Evolutionary conservation across 768 basidiomycete genomes (phyloP).

Genomic region (Rhodosporidiobolus sp.): DNA sequence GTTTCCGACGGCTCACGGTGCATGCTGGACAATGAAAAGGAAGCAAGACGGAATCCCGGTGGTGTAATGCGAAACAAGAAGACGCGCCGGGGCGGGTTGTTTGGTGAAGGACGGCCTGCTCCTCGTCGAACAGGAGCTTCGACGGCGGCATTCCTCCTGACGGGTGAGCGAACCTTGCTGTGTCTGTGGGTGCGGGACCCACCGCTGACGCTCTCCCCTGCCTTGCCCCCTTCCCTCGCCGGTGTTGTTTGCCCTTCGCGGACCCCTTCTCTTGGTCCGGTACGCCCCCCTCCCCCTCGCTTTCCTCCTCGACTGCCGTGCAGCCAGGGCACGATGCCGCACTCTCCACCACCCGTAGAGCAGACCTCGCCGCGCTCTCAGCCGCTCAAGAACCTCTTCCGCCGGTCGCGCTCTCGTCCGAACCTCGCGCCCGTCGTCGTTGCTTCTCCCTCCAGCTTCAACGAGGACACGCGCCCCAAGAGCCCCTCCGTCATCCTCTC

Average conservation of each 20-base stretch:
- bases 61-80: no score
- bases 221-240: background rate
- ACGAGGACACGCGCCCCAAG: background rate
- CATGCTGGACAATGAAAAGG: no score
- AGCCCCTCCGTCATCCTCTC: conserved; percentile 23
- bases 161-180: no score
- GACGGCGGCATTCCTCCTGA: no score
- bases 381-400: background rate
- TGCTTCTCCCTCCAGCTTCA: background rate
- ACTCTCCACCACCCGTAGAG: background rate
- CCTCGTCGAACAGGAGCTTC: no score
- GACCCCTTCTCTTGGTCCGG: background rate
- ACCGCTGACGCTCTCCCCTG: background rate
- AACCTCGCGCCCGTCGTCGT: background rate
- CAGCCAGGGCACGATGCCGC: background rate
- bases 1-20: no score
- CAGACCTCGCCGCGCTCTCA: conserved; percentile 4
- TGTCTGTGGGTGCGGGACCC: no score
- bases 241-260: no score
- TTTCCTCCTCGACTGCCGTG: no score
- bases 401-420: background rate
- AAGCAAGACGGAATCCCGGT: no score
- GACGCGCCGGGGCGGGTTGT: no score
- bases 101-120: no score
- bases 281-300: background rate